Evolutionary conservation across 352 stramenopile species (phyloP).

Genomic region (Globisporangium splendens): DNA sequence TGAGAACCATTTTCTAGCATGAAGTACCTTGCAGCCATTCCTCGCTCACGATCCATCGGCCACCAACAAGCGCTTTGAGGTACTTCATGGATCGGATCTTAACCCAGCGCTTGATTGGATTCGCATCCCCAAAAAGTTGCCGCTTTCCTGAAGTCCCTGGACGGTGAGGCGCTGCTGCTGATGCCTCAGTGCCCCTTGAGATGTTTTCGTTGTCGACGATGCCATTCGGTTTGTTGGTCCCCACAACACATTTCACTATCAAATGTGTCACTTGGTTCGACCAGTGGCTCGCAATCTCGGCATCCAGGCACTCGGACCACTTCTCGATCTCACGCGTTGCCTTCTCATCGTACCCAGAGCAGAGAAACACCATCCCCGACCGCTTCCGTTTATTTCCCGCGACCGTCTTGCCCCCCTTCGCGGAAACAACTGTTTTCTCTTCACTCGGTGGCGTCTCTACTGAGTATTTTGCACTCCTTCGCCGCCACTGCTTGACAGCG

Average conservation of each 20-base stretch:
- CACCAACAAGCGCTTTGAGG: constrained; percentile 71
- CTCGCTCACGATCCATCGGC: constrained; percentile 83
- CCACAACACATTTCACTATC: constrained; percentile 75
- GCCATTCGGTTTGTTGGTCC: constrained; percentile 21
- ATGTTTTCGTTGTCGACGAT: neutral
- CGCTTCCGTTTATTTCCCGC: constrained; percentile 19
- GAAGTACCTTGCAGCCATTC: constrained; percentile 66
- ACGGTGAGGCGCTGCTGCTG: constrained; percentile 11
- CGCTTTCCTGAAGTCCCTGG: constrained; percentile 28
- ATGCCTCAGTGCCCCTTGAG: constrained; percentile 7
- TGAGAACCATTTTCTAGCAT: neutral
- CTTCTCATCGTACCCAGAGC: constrained; percentile 49
- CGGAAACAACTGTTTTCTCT: neutral
- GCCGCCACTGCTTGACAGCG: constrained; percentile 22
- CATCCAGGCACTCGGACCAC: constrained; percentile 37
- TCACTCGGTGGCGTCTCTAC: constrained; percentile 8
- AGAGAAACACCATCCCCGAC: constrained; percentile 49
- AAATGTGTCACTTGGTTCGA: constrained; percentile 70
- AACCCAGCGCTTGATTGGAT: constrained; percentile 50
- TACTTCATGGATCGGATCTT: constrained; percentile 87
- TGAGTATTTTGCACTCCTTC: constrained; percentile 10
- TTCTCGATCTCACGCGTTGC: constrained; percentile 38
- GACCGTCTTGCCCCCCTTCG: neutral
- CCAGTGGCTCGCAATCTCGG: constrained; percentile 50
- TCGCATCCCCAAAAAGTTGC: constrained; percentile 36